phyloP scores from a whole-genome alignment of 306 rosid species.

The Adenanthera pavonina region DNA sequence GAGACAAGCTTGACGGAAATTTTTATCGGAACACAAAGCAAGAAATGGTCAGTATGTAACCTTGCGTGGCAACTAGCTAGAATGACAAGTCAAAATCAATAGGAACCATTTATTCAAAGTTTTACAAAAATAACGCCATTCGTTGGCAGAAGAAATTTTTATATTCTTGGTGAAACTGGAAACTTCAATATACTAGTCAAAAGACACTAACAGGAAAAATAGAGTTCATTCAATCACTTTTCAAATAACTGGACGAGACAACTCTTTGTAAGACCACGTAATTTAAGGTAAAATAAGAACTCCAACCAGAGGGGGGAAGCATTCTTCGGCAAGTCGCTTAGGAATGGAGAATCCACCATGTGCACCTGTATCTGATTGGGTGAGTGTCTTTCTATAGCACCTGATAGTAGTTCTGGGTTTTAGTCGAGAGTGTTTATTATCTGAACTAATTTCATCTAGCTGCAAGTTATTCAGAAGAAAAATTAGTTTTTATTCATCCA shows the following conservation, averaged over 20 bases:
- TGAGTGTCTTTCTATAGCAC: conserved; percentile 58
- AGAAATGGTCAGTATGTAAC: background rate
- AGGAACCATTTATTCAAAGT: background rate
- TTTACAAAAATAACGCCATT: background rate
- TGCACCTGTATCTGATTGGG: conserved; percentile 72
- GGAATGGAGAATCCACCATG: conserved; percentile 84
- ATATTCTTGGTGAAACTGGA: conserved; percentile 18
- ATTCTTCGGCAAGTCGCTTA: conserved; percentile 58
- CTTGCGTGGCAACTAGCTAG: background rate
- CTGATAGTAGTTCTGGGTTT: conserved; percentile 32
- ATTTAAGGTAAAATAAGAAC: conserved; percentile 28
- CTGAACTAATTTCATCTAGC: conserved; percentile 42
- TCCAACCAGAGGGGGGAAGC: conserved; percentile 73
- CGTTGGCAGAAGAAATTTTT: background rate
- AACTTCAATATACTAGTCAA: background rate
- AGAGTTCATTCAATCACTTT: background rate
- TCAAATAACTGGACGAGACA: background rate
- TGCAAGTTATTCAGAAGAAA: conserved; percentile 41
- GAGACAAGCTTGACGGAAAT: background rate
- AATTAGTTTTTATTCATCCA: conserved; percentile 11
- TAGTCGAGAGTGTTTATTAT: conserved; percentile 21
- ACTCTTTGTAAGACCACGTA: background rate
- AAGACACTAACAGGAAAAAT: background rate
- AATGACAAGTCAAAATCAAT: background rate
- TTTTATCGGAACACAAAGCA: background rate